Percentiles rank a stretch among this genome's conserved stretches.
phyloP scores from a whole-genome alignment of 1,139 yeast species.

The Zhuliangozyma parablackwelliae region DNA sequence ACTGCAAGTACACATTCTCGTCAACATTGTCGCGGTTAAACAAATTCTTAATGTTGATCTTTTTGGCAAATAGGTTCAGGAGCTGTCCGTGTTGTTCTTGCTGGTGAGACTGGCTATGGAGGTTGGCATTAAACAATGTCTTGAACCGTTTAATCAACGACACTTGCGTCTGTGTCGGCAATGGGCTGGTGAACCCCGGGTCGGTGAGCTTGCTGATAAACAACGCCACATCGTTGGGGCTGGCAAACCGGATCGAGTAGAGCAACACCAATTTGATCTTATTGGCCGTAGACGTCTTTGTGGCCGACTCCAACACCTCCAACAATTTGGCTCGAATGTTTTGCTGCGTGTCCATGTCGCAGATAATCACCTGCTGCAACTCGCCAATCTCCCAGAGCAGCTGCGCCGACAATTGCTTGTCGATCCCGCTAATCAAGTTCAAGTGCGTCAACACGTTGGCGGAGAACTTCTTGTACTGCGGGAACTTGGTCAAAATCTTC shows the following conservation, averaged over 20 bases:
- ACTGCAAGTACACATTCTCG: constrained; percentile 59
- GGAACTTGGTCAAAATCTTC: constrained; percentile 83
- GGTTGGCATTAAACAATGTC: constrained; percentile 15
- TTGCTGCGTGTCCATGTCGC: constrained; percentile 45
- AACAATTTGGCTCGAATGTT: constrained; percentile 22
- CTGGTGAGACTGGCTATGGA: constrained; percentile 2
- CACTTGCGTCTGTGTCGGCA: constrained; percentile 31
- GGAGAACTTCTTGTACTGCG: constrained; percentile 84
- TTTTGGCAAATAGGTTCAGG: constrained; percentile 22
- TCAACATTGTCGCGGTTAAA: constrained; percentile 24
- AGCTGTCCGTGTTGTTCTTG: constrained; percentile 5
- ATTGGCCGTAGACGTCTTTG: constrained; percentile 21
- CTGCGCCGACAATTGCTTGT: constrained; percentile 55
- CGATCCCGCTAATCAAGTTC: constrained; percentile 81
- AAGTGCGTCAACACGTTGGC: constrained; percentile 93
- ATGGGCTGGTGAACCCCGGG: constrained; percentile 22
- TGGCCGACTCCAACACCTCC: constrained; percentile 22
- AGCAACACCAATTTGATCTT: constrained; percentile 57
- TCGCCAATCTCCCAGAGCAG: constrained; percentile 85
- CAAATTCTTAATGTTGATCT: constrained; percentile 22
- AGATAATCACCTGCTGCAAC: constrained; percentile 78
- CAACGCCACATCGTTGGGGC: constrained; percentile 18
- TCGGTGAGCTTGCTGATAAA: constrained; percentile 27
- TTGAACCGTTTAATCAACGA: constrained; percentile 30
- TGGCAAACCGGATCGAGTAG: constrained; percentile 62